Percentiles rank a stretch among this genome's conserved stretches.
Conservation (phyloP, 768 basidiomycete species). For the Serendipita sp. region DNA sequence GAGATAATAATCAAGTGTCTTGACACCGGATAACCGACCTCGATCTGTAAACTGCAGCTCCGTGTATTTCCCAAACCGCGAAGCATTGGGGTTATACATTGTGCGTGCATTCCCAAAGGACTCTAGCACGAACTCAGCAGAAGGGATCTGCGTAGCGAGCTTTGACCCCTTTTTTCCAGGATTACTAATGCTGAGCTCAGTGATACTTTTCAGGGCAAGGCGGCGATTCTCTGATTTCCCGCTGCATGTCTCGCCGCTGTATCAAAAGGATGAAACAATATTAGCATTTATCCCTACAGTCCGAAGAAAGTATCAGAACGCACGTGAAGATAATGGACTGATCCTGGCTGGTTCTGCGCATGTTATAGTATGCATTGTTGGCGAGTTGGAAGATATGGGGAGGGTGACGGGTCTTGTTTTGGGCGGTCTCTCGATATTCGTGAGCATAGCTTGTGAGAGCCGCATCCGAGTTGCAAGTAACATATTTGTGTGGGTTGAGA, state of each 20-base stretch:
- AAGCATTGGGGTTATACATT: conserved; percentile 85
- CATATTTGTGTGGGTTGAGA: conserved; percentile 87
- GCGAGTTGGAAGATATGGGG: conserved; percentile 91
- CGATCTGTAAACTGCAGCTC: conserved; percentile 93
- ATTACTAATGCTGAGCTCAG: conserved; percentile 78
- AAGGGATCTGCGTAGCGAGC: conserved; percentile 70
- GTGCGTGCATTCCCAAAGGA: conserved; percentile 87
- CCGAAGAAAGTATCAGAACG: conserved; percentile 17
- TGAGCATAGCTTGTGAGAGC: conserved; percentile 72
- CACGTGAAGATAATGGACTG: conserved; percentile 79
- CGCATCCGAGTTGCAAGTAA: conserved; percentile 68
- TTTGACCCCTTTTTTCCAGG: conserved; percentile 91
- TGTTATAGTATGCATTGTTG: conserved; percentile 88
- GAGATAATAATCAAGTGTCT: conserved; percentile 93
- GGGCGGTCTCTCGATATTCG: conserved; percentile 60
- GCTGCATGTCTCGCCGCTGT: conserved; percentile 79
- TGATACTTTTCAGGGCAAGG: conserved; percentile 77
- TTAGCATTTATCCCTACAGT: background rate
- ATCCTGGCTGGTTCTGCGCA: conserved; percentile 86
- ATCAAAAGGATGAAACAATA: background rate
- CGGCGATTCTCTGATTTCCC: conserved; percentile 88
- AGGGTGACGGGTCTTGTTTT: conserved; percentile 38
- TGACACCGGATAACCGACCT: conserved; percentile 74
- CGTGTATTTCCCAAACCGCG: conserved; percentile 94
- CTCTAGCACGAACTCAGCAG: conserved; percentile 90